Evolutionary conservation across 2,329 filamentous ascomycete species (phyloP), one percentile per base, ranked within the genome.

Genomic region (Gnomoniopsis smithogilvyi): DNA sequence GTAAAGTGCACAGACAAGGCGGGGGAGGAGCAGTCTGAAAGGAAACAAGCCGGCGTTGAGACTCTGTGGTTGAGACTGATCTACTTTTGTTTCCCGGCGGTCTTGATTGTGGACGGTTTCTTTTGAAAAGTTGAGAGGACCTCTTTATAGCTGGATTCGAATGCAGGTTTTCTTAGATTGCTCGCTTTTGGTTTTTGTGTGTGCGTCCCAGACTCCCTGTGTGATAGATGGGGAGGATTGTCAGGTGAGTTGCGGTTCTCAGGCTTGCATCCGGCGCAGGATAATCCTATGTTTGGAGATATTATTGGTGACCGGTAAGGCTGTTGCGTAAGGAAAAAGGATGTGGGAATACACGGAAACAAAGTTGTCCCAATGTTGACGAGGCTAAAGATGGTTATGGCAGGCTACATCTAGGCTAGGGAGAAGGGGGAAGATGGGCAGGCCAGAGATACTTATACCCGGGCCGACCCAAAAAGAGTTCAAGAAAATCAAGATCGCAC

Each of bases 401-500:
- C 48, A 45, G 49, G 48, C 24, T 46, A 49, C 30, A 22, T 34
- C 52, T 22, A 47, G 21, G 21, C 30, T 14, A 17, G 50, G 22
- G 30, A 24, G 43, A 34, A 22, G 48, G 48, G 47, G 41, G 48
- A 19, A 48, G 54, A 53, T 19, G 58, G 49, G 54, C 45, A 33
- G 55, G 50, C 36, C 43, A 54, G 34, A n/a, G 45, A 54, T 54
- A 59, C 56, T 59, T 59, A 59, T 59, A 59, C 8, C 45, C 45
- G 45, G 45, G 19, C 12, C 12, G 14, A 33, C 38, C 53, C 26
- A 36, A 58, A 36, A 30, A 50, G n/a, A 50, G 17, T 17, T 3
- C 3, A n/a, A n/a, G 48, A 33, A 50, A 26, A 41, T 41, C 47
- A 30, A 54, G 50, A 49, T 41, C 38, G 56, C 38, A 10, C 50